A percentile compares a stretch with the other conserved stretches of the same genome.
These are phyloP conservation scores for Annulohypoxylon maeteangense DNA, from an alignment of 495 filamentous ascomycete species.

Conservation along the genomic window DNA sequence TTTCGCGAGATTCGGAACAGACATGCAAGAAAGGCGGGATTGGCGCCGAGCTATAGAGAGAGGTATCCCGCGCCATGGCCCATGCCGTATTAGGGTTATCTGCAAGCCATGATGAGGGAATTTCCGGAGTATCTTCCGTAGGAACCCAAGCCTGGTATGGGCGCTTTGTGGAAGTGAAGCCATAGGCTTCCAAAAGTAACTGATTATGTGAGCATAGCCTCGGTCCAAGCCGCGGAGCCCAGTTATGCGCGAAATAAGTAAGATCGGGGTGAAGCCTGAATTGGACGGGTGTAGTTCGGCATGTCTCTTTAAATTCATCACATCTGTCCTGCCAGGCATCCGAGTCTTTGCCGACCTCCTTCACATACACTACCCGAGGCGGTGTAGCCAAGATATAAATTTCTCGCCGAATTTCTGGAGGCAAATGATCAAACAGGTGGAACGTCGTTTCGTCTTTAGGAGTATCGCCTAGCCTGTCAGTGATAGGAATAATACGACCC, in stretches of 20 bases:
- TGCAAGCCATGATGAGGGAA: slow-evolving; percentile 4
- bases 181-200: not conserved
- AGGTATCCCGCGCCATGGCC: slow-evolving; percentile 3
- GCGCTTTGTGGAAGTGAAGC: slow-evolving; percentile 2
- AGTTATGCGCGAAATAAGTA: slow-evolving; percentile 11
- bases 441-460: not conserved
- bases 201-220: not conserved
- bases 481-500: not conserved
- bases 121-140: slow-evolving; percentile 7
- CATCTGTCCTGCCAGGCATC: not conserved
- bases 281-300: slow-evolving; percentile 15
- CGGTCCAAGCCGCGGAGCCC: not conserved
- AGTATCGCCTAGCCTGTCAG: not conserved
- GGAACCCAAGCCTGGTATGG: slow-evolving; percentile 13
- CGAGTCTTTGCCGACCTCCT: not conserved
- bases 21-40: slow-evolving; percentile 32
- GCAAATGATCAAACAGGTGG: not conserved
- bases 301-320: slow-evolving; percentile 10
- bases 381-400: slow-evolving; percentile 24
- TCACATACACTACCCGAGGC: slow-evolving; percentile 4
- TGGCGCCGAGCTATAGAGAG: slow-evolving; percentile 18
- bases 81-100: slow-evolving; percentile 2
- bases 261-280: slow-evolving; percentile 20
- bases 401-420: slow-evolving; percentile 12
- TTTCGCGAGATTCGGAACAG: slow-evolving; percentile 26